These are phyloP conservation scores for Blumeriella jaapii DNA, from an alignment of 2,329 filamentous ascomycete genomes.

Conservation along the genomic window DNA sequence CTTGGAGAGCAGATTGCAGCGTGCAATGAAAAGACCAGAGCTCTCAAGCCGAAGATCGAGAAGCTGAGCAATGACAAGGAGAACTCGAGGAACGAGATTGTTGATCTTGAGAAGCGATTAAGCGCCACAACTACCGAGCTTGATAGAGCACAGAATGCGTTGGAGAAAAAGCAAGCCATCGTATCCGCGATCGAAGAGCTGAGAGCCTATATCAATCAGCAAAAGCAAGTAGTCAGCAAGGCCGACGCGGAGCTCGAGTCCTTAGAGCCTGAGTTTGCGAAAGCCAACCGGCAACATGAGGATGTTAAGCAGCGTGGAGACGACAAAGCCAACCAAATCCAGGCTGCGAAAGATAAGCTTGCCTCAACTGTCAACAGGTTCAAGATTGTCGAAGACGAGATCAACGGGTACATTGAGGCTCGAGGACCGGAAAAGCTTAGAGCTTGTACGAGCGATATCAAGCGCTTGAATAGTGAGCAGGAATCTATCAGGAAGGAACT, in stretches of 20 bases:
- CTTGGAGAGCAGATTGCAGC: slow-evolving; percentile 66
- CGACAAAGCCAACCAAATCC: slow-evolving; percentile 59
- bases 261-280: slow-evolving; percentile 65
- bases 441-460: slow-evolving; percentile 57
- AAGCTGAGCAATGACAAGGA: slow-evolving; percentile 63
- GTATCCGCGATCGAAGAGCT: slow-evolving; percentile 61
- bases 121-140: slow-evolving; percentile 66
- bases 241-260: slow-evolving; percentile 62
- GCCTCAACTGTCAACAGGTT: slow-evolving; percentile 68
- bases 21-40: slow-evolving; percentile 55
- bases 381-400: slow-evolving; percentile 62
- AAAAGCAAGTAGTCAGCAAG: slow-evolving; percentile 56
- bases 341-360: slow-evolving; percentile 59
- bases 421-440: slow-evolving; percentile 64
- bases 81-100: slow-evolving; percentile 55
- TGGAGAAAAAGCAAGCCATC: slow-evolving; percentile 71
- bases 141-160: slow-evolving; percentile 55
- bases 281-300: slow-evolving; percentile 65
- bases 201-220: slow-evolving; percentile 54
- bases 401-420: slow-evolving; percentile 65
- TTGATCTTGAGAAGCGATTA: slow-evolving; percentile 61
- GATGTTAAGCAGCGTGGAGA: slow-evolving; percentile 63
- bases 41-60: slow-evolving; percentile 49
- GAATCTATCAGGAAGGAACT: slow-evolving; percentile 57
- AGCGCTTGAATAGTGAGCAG: slow-evolving; percentile 54